phyloP scores from a whole-genome alignment of 176 grass and related monocot genomes.

The Poa pratensis region DNA sequence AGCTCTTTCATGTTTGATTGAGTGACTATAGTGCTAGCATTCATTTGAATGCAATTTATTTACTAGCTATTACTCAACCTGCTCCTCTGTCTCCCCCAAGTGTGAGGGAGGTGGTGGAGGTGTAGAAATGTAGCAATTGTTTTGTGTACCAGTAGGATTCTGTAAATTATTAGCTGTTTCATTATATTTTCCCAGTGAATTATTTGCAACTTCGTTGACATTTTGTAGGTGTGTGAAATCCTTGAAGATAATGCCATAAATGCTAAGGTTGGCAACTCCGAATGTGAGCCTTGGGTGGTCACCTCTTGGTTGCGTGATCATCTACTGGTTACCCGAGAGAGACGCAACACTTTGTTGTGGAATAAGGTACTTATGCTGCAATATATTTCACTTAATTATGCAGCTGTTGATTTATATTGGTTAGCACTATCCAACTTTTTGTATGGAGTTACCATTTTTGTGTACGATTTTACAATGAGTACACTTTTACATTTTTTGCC shows the following conservation, averaged over 20 bases:
- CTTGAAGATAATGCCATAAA: constrained; percentile 13
- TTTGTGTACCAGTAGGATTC: neutral
- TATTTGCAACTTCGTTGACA: constrained; percentile 25
- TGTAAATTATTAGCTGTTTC: neutral
- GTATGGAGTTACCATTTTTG: neutral
- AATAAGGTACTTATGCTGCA: constrained; percentile 71
- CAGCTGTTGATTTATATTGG: constrained; percentile 16
- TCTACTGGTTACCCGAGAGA: constrained; percentile 73
- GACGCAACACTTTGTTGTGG: constrained; percentile 74
- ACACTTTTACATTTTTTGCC: neutral
- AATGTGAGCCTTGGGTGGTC: constrained; percentile 26
- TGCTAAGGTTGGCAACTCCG: neutral
- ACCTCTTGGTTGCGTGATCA: constrained; percentile 37
- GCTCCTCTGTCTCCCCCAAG: neutral
- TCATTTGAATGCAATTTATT: neutral
- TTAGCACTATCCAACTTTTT: neutral
- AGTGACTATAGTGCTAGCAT: neutral
- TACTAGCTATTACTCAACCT: neutral
- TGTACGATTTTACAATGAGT: neutral
- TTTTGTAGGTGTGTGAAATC: constrained; percentile 86
- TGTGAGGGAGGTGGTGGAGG: neutral
- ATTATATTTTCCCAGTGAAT: neutral
- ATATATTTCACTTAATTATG: neutral
- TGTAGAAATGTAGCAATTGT: neutral
- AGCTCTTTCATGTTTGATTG: neutral